Percentiles rank a stretch among this genome's conserved stretches.
Evolutionary conservation across 2,329 filamentous ascomycete species (phyloP).

Genomic region (Elsinoe australis): DNA sequence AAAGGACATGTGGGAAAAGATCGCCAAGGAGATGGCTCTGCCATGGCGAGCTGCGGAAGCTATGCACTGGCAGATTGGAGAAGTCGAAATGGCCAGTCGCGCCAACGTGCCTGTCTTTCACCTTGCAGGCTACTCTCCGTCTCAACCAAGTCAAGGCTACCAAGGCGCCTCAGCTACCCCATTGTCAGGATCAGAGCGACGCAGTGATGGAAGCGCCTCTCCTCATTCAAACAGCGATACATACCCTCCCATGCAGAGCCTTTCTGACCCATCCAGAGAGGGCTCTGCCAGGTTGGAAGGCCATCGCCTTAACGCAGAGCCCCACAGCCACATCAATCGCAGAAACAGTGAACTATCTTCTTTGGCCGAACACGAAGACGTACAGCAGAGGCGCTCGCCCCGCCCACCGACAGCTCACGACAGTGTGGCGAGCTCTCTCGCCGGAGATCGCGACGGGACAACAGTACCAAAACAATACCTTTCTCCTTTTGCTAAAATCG

Average conservation of each 20-base stretch:
- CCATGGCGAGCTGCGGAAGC: slow-evolving; percentile 94
- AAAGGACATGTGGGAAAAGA: slow-evolving; percentile 93
- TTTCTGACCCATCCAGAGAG: slow-evolving; percentile 3
- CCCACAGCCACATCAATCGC: background rate
- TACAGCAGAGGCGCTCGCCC: slow-evolving; percentile 8
- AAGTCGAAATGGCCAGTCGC: slow-evolving; percentile 85
- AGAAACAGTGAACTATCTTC: slow-evolving; percentile 17
- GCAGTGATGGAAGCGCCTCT: slow-evolving; percentile 14
- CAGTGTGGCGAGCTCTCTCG: slow-evolving; percentile 16
- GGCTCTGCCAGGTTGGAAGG: slow-evolving; percentile 1
- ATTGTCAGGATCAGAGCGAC: slow-evolving; percentile 1
- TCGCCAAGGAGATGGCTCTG: slow-evolving; percentile 88
- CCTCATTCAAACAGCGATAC: slow-evolving; percentile 8
- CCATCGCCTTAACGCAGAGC: background rate
- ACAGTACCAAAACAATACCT: slow-evolving; percentile 15
- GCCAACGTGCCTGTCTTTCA: slow-evolving; percentile 84
- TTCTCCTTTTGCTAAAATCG: slow-evolving; percentile 15
- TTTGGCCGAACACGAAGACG: slow-evolving; percentile 8
- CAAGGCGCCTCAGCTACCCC: slow-evolving; percentile 7
- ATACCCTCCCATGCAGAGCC: slow-evolving; percentile 5
- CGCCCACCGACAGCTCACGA: slow-evolving; percentile 17
- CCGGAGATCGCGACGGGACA: slow-evolving; percentile 11
- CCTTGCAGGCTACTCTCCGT: slow-evolving; percentile 30
- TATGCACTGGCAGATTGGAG: slow-evolving; percentile 96
- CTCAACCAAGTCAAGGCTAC: slow-evolving; percentile 15